phyloP scores from a whole-genome alignment of 192 early-diverging fungal genomes.

The Podila clonocystis region DNA sequence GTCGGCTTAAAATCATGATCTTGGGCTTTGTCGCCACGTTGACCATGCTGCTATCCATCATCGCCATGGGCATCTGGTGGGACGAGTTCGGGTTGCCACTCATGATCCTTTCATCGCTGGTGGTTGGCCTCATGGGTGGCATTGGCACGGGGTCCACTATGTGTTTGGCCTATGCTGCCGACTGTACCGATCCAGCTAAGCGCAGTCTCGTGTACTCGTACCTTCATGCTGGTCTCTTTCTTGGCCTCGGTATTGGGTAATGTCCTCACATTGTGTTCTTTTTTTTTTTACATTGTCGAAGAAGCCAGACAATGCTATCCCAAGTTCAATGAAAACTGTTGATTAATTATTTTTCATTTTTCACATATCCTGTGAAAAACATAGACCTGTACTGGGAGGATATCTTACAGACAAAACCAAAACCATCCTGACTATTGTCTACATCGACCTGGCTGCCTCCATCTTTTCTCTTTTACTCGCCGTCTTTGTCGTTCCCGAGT shows the following conservation, averaged over 20 bases:
- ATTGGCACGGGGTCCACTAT: constrained; percentile 15
- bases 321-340: too few species aligned
- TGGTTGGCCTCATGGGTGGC: constrained; percentile 31
- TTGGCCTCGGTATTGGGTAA: constrained; percentile 41
- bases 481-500: constrained; percentile 34
- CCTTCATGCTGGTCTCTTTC: constrained; percentile 28
- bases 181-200: constrained; percentile 43
- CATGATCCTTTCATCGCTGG: constrained; percentile 24
- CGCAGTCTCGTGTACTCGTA: constrained; percentile 33
- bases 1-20: constrained; percentile 23
- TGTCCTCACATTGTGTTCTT: not conserved
- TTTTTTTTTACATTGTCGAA: not conserved
- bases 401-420: not conserved
- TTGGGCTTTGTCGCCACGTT: constrained; percentile 20
- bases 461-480: constrained; percentile 12
- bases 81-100: constrained; percentile 31
- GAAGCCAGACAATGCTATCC: not conserved
- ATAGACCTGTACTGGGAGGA: constrained; percentile 26
- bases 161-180: constrained; percentile 36
- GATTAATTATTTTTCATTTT: not conserved
- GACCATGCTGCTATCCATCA: constrained; percentile 4
- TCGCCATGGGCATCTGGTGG: constrained; percentile 35
- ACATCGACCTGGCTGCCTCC: constrained; percentile 14
- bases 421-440: constrained; percentile 38
- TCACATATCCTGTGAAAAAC: not conserved